Percentiles rank a stretch among this genome's conserved stretches.
phyloP scores from a whole-genome alignment of 257 asterid species.

The Solanum clarkiae region DNA sequence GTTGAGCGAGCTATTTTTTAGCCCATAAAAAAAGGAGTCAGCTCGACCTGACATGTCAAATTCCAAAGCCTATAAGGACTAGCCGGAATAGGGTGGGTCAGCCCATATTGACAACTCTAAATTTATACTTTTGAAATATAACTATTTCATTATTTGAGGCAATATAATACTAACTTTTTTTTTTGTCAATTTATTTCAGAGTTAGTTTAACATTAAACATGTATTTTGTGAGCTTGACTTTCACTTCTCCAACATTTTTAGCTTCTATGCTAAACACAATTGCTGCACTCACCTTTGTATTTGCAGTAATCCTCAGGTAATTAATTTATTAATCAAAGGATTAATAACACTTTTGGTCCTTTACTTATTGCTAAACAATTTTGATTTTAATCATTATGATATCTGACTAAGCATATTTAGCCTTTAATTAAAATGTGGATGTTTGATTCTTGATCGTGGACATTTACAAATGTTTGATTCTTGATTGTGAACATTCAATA shows the following conservation, averaged over 20 bases:
- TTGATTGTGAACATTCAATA: not conserved
- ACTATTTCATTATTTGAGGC: not conserved
- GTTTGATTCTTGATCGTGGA: not conserved
- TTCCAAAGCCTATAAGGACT: too few relatives aligned
- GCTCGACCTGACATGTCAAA: too few relatives aligned
- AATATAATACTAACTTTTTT: not conserved
- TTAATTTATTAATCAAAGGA: not conserved
- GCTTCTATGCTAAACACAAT: slow-evolving; percentile 60
- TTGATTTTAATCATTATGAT: not conserved
- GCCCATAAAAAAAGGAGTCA: too few relatives aligned
- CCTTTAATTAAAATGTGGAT: too few relatives aligned
- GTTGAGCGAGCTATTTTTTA: too few relatives aligned
- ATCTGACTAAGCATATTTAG: not conserved
- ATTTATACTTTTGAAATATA: not conserved
- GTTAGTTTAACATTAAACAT: slow-evolving; percentile 64
- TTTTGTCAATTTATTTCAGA: slow-evolving; percentile 22
- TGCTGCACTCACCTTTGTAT: slow-evolving; percentile 60
- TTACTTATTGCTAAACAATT: not conserved
- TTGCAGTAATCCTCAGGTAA: slow-evolving; percentile 64
- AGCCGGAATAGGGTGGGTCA: accelerated
- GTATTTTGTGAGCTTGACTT: slow-evolving; percentile 54
- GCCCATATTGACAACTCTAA: too few relatives aligned
- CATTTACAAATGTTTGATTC: not conserved
- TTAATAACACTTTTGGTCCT: not conserved
- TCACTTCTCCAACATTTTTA: slow-evolving; percentile 59